A percentile compares a stretch with the other conserved stretches of the same genome.
phyloP scores from a whole-genome alignment of 2,329 filamentous ascomycete genomes.

The Berkeleyomyces rouxiae region DNA sequence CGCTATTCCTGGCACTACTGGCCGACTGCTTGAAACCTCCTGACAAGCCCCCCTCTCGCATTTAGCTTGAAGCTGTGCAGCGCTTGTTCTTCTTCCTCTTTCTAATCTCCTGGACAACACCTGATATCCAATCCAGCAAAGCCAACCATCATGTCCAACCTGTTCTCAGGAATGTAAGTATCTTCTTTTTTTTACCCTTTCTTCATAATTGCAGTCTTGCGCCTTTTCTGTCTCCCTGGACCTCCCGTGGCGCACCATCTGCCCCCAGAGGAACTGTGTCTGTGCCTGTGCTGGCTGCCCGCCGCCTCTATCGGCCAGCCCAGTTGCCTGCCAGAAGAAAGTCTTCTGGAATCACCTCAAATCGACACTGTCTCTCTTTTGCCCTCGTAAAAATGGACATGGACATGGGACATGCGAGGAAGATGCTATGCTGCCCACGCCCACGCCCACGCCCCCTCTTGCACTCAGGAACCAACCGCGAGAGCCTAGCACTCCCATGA shows the following conservation, averaged over 20 bases:
- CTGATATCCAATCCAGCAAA: neutral
- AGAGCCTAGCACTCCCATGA: too few relatives aligned
- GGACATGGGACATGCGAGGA: neutral
- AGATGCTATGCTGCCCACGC: neutral
- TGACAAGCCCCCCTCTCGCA: neutral
- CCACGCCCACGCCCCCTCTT: neutral
- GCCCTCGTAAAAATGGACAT: neutral
- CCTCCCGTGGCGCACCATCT: neutral
- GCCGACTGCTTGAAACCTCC: slow-evolving; percentile 3
- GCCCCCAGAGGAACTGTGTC: neutral
- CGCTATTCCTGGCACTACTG: neutral
- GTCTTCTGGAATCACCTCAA: neutral
- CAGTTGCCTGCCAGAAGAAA: neutral
- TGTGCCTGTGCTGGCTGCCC: neutral
- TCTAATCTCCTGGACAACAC: neutral
- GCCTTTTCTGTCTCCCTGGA: neutral
- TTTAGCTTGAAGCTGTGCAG: neutral
- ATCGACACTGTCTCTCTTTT: neutral
- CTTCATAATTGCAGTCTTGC: neutral
- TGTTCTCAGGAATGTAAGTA: slow-evolving; percentile 47
- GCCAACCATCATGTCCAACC: slow-evolving; percentile 35
- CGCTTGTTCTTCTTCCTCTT: neutral
- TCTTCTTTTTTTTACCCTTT: slow-evolving; percentile 12
- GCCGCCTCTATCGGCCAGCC: neutral
- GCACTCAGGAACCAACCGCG: neutral